phyloP scores from a whole-genome alignment of 805 yeast genomes.

The Maudiozyma serrabonitensis region DNA sequence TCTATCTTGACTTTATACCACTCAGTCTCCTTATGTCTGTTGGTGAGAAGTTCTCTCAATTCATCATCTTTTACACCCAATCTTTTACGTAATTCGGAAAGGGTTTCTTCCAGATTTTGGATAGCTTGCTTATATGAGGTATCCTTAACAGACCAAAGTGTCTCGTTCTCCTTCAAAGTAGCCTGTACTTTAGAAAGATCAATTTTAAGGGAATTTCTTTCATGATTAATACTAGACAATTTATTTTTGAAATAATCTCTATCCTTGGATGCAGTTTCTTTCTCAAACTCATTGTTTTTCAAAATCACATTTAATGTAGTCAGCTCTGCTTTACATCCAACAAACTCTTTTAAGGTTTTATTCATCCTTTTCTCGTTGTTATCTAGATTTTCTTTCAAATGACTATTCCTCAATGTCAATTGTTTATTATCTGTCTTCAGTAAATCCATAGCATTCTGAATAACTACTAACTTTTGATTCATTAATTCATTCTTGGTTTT shows the following conservation, averaged over 20 bases:
- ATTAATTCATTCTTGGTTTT: slow-evolving; percentile 29
- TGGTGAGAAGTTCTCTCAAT: slow-evolving; percentile 31
- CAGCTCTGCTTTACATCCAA: slow-evolving; percentile 40
- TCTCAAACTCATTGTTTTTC: slow-evolving; percentile 46
- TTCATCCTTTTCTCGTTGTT: slow-evolving; percentile 43
- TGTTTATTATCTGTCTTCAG: slow-evolving; percentile 26
- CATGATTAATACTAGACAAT: slow-evolving; percentile 43
- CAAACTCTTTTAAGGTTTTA: slow-evolving; percentile 42
- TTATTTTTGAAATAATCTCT: slow-evolving; percentile 46
- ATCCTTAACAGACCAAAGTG: slow-evolving; percentile 39
- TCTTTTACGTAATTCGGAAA: slow-evolving; percentile 24
- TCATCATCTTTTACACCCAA: slow-evolving; percentile 16
- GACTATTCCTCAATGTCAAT: slow-evolving; percentile 31
- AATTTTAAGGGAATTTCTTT: slow-evolving; percentile 48
- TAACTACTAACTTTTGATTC: not conserved
- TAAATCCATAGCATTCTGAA: not conserved
- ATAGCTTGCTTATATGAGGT: slow-evolving; percentile 41
- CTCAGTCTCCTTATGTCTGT: slow-evolving; percentile 40
- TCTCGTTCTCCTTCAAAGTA: slow-evolving; percentile 51
- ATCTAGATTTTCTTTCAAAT: slow-evolving; percentile 34
- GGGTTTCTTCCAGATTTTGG: slow-evolving; percentile 34
- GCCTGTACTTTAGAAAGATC: slow-evolving; percentile 53
- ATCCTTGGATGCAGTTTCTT: slow-evolving; percentile 37
- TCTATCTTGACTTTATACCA: slow-evolving; percentile 49
- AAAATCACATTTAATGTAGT: slow-evolving; percentile 38